phyloP scores from a whole-genome alignment of 1,284 basidiomycete species.

The Cryptococcus maquisensis region DNA sequence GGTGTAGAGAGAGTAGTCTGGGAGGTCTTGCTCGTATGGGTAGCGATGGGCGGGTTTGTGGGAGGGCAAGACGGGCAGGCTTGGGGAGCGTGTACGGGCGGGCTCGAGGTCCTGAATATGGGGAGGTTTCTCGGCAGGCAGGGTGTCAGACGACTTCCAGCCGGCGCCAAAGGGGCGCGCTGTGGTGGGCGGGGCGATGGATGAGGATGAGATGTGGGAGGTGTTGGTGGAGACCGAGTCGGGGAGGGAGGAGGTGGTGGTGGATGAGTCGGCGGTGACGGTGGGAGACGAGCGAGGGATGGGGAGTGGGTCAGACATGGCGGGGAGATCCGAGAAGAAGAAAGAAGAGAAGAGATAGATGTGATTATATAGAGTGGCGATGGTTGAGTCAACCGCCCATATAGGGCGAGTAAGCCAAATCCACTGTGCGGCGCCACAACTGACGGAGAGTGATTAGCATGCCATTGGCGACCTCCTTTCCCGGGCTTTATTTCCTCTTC shows the following conservation, averaged over 20 bases:
- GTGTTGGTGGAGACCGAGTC: background rate
- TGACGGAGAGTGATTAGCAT: no score
- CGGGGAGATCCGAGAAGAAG: background rate
- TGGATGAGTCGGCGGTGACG: conserved; percentile 2
- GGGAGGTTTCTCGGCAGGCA: background rate
- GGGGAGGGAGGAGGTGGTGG: background rate
- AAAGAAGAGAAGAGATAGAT: background rate
- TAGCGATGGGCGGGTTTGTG: background rate
- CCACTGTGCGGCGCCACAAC: no score
- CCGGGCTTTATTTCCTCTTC: no score
- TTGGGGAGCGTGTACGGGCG: conserved; percentile 5
- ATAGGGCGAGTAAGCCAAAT: no score
- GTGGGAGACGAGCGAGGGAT: conserved; percentile 6
- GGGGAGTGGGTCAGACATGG: conserved; percentile 7
- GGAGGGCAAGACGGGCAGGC: conserved; percentile 6
- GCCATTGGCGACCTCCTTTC: no score
- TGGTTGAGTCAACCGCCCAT: background rate
- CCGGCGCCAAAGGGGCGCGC: conserved; percentile 15
- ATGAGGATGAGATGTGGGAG: background rate
- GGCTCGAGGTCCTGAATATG: background rate
- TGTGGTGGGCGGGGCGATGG: background rate
- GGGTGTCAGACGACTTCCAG: conserved; percentile 12
- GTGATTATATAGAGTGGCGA: background rate
- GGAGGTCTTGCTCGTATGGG: conserved; percentile 2
- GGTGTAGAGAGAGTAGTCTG: background rate